Evolutionary conservation across 1,284 basidiomycete species (phyloP), one percentile per base, ranked within the genome.

Genomic region (Flammula alnicola): DNA sequence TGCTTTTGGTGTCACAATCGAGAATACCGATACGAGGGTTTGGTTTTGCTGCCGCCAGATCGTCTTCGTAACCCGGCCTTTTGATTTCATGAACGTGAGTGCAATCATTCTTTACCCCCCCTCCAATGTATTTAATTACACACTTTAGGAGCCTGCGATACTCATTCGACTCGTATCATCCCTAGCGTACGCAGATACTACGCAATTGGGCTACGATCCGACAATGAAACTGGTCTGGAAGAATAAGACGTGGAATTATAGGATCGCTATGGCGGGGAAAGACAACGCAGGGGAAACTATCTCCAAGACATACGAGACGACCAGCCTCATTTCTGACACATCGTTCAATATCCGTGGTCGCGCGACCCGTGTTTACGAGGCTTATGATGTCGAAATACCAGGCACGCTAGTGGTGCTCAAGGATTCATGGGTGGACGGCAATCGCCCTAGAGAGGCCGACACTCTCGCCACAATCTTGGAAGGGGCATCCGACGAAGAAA

Each of bases 201-300:
- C 38, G 20, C 38, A 40, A 17, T 17, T 40, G 22, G 38, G 38
- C 5, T 40, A 40, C 25, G 38, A 40, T 25, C 38, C 38, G 20
- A 40, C 38, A 27, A 26, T 40, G 38, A 16, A 14, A 19, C 25
- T 40, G 6, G 2, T 11, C 14, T 40, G 38, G 38, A 14, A 25
- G n/a, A 5, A 25, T 12, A 8, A n/a, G 4, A 14, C 23, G 9
- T 40, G 20, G 20, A 22, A 26, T 5, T 40, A 40, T 14, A 14
- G 27, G 12, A 40, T 40, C 38, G 8, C 14, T 10, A 9, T 39
- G 5, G 26, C 19, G 7, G 11, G 20, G 11, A 12, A 26, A 10
- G 11, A n/a, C 11, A 11, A 11, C 6, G 38, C n/a, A 10, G 25
- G 38, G 11, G 16, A 22, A 5, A 22, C 6, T n/a, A 9, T 7